These are phyloP conservation scores for Cubamyces sp. DNA, from an alignment of 768 basidiomycete genomes.

Conservation along the genomic window DNA sequence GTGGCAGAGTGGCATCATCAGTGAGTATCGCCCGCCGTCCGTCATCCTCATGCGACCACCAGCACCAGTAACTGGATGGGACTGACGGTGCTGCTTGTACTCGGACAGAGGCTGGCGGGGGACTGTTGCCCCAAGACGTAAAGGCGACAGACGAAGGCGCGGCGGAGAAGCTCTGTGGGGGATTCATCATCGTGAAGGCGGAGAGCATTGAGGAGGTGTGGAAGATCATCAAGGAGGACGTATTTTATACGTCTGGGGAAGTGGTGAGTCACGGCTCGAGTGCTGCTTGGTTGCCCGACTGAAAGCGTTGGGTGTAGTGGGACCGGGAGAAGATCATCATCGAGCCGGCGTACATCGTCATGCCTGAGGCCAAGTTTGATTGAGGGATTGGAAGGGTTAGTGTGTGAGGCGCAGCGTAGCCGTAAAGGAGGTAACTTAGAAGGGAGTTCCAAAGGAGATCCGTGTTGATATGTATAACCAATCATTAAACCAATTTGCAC, in stretches of 20 bases:
- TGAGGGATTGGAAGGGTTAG: neutral
- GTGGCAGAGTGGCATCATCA: too few relatives aligned
- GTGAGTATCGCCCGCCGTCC: too few relatives aligned
- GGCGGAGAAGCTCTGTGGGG: conserved; percentile 1
- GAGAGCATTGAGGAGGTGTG: neutral
- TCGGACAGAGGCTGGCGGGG: neutral
- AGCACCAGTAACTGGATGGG: too few relatives aligned
- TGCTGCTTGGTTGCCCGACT: too few relatives aligned
- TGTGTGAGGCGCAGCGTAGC: too few relatives aligned
- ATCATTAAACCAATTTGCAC: too few relatives aligned
- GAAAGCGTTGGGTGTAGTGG: conserved; percentile 1
- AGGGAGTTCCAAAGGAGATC: too few relatives aligned
- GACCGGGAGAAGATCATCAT: conserved; percentile 7
- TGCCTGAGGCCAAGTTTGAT: conserved; percentile 30
- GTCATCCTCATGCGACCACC: too few relatives aligned
- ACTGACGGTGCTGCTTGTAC: too few relatives aligned
- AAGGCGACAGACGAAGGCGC: conserved; percentile 6
- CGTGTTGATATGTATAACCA: too few relatives aligned
- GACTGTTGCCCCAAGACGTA: neutral
- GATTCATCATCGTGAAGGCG: neutral
- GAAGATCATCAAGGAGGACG: neutral
- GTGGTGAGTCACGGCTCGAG: conserved; percentile 5
- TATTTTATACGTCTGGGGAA: conserved; percentile 1
- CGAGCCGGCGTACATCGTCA: neutral
- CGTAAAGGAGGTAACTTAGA: too few relatives aligned